Evolutionary conservation across 2,329 filamentous ascomycete species (phyloP).

Genomic region (Fusarium pseudocircinatum): DNA sequence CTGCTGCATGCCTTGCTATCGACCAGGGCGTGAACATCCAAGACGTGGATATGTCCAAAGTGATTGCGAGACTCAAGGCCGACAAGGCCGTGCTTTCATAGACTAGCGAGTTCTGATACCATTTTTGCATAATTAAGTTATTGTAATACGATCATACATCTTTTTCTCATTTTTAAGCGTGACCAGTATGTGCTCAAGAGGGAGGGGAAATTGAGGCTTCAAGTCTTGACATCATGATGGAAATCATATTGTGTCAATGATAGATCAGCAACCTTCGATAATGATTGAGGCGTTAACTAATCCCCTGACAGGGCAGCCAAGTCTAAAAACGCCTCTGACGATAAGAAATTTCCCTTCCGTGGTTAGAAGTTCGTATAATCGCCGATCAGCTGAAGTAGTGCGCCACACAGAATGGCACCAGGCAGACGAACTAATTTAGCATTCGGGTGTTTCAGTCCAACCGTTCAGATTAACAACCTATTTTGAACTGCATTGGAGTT

Average conservation of each 20-base stretch:
- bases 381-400: not conserved
- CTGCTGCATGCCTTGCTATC: conserved; percentile 29
- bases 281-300: too few species aligned
- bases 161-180: not conserved
- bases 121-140: not conserved
- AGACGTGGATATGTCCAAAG: conserved; percentile 13
- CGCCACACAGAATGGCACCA: not conserved
- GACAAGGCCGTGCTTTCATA: conserved; percentile 26
- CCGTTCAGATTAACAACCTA: not conserved
- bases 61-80: conserved; percentile 20
- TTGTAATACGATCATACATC: not conserved
- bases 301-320: not conserved
- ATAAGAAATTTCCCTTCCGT: not conserved
- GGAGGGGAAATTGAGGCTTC: not conserved
- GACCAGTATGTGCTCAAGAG: not conserved
- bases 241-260: not conserved
- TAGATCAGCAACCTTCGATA: not conserved
- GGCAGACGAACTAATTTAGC: not conserved
- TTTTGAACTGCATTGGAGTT: not conserved
- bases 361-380: not conserved
- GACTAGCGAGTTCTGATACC: conserved; percentile 15
- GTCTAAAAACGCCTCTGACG: not conserved
- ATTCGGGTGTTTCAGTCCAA: not conserved
- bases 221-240: not conserved
- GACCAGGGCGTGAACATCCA: conserved; percentile 28